These are phyloP conservation scores for Aspergillus fijiensis DNA, from an alignment of 2,329 filamentous ascomycete genomes.

Conservation along the genomic window DNA sequence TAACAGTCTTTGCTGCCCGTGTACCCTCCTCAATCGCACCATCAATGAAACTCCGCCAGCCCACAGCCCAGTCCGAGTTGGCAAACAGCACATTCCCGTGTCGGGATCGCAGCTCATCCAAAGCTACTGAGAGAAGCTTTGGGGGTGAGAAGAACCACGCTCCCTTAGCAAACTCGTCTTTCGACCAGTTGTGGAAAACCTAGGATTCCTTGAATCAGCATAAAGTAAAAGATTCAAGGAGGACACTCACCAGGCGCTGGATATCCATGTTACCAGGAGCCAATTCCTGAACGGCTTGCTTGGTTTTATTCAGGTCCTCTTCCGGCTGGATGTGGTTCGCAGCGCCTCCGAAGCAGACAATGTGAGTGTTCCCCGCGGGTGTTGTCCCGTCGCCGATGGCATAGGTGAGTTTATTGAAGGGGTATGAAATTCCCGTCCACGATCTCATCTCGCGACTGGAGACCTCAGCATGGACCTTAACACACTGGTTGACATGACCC, in stretches of 20 bases:
- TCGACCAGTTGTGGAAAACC: slow-evolving; percentile 50
- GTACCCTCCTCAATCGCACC: slow-evolving; percentile 52
- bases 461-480: slow-evolving; percentile 51
- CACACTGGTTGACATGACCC: slow-evolving; percentile 49
- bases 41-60: slow-evolving; percentile 54
- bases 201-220: no score
- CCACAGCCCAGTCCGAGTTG: slow-evolving; percentile 51
- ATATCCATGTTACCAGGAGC: slow-evolving; percentile 29
- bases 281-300: slow-evolving; percentile 36
- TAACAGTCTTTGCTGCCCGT: no score
- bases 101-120: slow-evolving; percentile 42
- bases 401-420: slow-evolving; percentile 46
- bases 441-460: slow-evolving; percentile 43
- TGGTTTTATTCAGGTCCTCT: slow-evolving; percentile 38
- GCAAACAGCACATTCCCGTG: slow-evolving; percentile 51
- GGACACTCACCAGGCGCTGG: slow-evolving; percentile 18
- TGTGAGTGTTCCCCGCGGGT: slow-evolving; percentile 48
- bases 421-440: slow-evolving; percentile 47
- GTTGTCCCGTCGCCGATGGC: slow-evolving; percentile 49
- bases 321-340: slow-evolving; percentile 48
- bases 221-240: no score
- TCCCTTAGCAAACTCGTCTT: slow-evolving; percentile 50
- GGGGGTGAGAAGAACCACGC: slow-evolving; percentile 47
- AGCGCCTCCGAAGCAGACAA: slow-evolving; percentile 48
- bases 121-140: slow-evolving; percentile 38